Conservation (phyloP, 2,329 filamentous ascomycete species). For the Ophiostoma triangulosporum region DNA sequence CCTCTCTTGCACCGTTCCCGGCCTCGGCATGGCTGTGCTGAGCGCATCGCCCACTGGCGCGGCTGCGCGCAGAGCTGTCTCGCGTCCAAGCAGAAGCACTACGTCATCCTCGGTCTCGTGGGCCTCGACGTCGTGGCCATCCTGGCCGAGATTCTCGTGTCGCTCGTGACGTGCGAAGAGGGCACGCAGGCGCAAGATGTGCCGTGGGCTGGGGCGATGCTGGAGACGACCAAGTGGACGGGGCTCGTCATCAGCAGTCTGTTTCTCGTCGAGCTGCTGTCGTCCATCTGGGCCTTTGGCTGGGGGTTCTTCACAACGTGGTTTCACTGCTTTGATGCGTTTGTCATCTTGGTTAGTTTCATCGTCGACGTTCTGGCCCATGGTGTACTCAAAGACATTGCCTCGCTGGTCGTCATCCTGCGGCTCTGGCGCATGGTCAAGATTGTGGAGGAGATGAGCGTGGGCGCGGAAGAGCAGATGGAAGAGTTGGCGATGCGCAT, state of each 20-base stretch:
- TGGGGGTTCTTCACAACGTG: constrained; percentile 36
- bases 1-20: background rate
- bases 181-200: constrained; percentile 21
- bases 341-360: constrained; percentile 49
- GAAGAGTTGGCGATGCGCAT: constrained; percentile 41
- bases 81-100: constrained; percentile 28
- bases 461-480: constrained; percentile 49
- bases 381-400: constrained; percentile 48
- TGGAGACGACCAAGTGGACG: constrained; percentile 31
- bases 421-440: constrained; percentile 58
- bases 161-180: constrained; percentile 34
- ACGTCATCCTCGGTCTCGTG: constrained; percentile 29
- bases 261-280: constrained; percentile 49
- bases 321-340: constrained; percentile 52
- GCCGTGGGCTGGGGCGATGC: constrained; percentile 27
- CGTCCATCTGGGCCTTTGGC: constrained; percentile 46
- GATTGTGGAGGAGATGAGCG: constrained; percentile 54
- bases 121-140: constrained; percentile 32
- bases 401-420: constrained; percentile 51
- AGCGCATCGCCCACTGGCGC: constrained; percentile 7
- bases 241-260: constrained; percentile 48
- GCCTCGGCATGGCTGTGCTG: background rate
- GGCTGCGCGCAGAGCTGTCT: constrained; percentile 8
- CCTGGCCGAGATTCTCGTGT: constrained; percentile 33
- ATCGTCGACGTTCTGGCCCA: constrained; percentile 46